Percentiles rank a stretch among this genome's conserved stretches.
phyloP scores from a whole-genome alignment of 257 asterid species.

The Plantago major region DNA sequence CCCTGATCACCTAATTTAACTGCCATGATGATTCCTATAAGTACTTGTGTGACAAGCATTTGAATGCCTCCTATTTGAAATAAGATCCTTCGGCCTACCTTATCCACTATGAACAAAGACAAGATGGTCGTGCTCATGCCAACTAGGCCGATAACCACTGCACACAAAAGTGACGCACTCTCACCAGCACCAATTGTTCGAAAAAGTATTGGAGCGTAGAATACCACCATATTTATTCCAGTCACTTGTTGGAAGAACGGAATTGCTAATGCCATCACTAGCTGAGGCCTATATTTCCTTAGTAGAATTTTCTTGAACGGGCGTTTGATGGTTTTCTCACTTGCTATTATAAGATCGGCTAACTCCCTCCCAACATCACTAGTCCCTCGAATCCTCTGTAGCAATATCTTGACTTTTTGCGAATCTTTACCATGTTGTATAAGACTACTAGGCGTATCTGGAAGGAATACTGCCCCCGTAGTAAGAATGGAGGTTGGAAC shows the following conservation, averaged over 20 bases:
- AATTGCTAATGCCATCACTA: slow-evolving; percentile 28
- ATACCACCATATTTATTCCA: slow-evolving; percentile 28
- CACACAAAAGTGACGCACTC: slow-evolving; percentile 23
- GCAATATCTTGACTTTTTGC: slow-evolving; percentile 14
- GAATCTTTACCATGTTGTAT: slow-evolving; percentile 17
- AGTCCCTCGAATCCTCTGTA: slow-evolving; percentile 23
- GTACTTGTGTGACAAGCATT: slow-evolving; percentile 21
- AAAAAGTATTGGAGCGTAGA: slow-evolving; percentile 35
- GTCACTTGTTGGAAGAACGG: slow-evolving; percentile 35
- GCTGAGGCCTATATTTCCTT: slow-evolving; percentile 28
- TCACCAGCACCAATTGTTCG: slow-evolving; percentile 25
- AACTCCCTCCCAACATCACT: slow-evolving; percentile 28
- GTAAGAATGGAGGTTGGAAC: slow-evolving; percentile 25
- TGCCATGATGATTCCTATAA: slow-evolving; percentile 25
- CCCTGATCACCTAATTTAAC: slow-evolving; percentile 29
- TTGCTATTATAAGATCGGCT: slow-evolving; percentile 26
- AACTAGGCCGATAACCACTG: background rate
- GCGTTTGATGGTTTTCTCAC: slow-evolving; percentile 13
- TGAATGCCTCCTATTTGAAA: slow-evolving; percentile 17
- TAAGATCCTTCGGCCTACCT: slow-evolving; percentile 20
- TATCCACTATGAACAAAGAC: slow-evolving; percentile 13
- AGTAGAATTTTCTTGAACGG: slow-evolving; percentile 17
- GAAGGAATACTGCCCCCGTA: slow-evolving; percentile 21
- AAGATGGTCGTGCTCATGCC: slow-evolving; percentile 9
- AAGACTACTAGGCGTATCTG: slow-evolving; percentile 35